Base-by-base conservation (phyloP, 202 grass and related monocot species). In the Bolboschoenoplectus hybrid region DNA sequence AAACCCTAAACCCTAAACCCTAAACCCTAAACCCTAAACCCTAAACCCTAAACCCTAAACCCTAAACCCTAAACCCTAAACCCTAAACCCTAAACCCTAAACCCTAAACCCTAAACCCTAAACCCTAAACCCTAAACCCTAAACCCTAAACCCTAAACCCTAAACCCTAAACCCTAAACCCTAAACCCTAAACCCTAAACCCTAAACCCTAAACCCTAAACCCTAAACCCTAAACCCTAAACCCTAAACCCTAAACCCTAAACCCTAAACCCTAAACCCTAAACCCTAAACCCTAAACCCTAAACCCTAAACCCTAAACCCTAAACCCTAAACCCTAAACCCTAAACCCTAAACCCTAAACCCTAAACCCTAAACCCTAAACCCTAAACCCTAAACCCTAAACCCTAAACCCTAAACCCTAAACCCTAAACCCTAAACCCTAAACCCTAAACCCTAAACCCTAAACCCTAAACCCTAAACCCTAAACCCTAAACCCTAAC, bases 121-220 rank as follows among this genome's bases (percentile, higher is more conserved):
- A 44, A 44, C 4, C 74, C 74, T 55, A 55, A 80, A 50, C 1
- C 40, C 40, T 43, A 51, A 80, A 80, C 1, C 74, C 74, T 80
- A 80, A 4, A 80, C 74, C 43, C 74, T 80, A 80, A 80, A 80
- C 8, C 43, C 69, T 80, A 80, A 80, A 80, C 74, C 74, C 74
- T 80, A 50, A 80, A 80, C 74, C 40, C 43, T 80, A 80, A 80
- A 80, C 0, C 74, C 74, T 51, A 80, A 80, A 80, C 35, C 74
- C 74, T 50, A 80, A 80, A 80, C 74, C 74, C 40, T 50, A 80
- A 80, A 80, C 43, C 40, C 13, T 51, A 80, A 80, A 80, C 69
- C 17, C 69, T 43, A 49, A 80, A 14, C 74, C 43, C 45, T 51
- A 80, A 80, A 47, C 40, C 74, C 45, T 51, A 80, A 80, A 12